phyloP scores from a whole-genome alignment of 768 basidiomycete genomes.

The Hericium rajendrae region DNA sequence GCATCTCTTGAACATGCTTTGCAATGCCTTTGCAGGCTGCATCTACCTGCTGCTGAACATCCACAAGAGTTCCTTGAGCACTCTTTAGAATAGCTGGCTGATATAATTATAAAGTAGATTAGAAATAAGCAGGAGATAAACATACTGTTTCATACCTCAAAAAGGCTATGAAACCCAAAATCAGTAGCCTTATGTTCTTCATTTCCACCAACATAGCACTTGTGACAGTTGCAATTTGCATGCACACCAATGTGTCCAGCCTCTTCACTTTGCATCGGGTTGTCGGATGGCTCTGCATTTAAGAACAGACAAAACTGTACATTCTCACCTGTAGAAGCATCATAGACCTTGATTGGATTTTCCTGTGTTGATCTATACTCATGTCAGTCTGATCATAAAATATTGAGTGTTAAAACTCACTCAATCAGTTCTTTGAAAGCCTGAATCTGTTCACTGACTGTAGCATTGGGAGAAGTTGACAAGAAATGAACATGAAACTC shows the following conservation, averaged over 20 bases:
- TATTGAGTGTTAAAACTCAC: not conserved
- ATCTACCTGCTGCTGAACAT: conserved; percentile 1
- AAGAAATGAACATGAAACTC: conserved; percentile 30
- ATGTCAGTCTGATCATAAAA: conserved; percentile 3
- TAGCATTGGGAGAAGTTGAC: conserved; percentile 29
- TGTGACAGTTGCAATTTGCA: conserved; percentile 24
- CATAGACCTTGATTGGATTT: conserved; percentile 23
- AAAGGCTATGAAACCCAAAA: conserved; percentile 25
- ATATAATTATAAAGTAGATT: not conserved
- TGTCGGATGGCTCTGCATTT: conserved; percentile 20
- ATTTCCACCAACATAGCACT: conserved; percentile 29
- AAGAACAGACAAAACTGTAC: conserved; percentile 11
- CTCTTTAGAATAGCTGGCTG: not conserved
- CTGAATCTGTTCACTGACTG: conserved; percentile 28
- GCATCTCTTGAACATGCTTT: conserved; percentile 3
- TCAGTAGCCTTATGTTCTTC: conserved; percentile 24
- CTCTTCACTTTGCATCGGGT: conserved; percentile 16
- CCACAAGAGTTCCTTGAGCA: not conserved
- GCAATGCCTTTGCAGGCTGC: conserved; percentile 5
- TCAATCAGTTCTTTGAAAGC: conserved; percentile 23
- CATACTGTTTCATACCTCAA: not conserved
- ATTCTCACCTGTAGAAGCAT: conserved; percentile 17
- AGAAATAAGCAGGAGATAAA: too few relatives aligned
- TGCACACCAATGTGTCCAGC: conserved; percentile 26
- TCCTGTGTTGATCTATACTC: conserved; percentile 22